Conservation (phyloP, 2,329 filamentous ascomycete genomes). For the Esteya vermicola region DNA sequence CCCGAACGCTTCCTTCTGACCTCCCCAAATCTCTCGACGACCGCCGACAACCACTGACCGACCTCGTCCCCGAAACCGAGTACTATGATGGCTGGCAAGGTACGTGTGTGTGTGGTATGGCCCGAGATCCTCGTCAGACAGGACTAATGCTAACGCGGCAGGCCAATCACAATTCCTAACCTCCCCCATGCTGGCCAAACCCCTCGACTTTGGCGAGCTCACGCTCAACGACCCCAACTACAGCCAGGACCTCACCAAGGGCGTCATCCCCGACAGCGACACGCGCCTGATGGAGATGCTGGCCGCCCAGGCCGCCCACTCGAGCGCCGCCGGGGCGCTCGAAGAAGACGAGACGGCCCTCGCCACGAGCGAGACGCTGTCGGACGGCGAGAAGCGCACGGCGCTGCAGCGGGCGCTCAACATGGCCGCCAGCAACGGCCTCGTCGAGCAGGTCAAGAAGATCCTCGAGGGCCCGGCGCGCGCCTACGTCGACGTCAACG, state of each 20-base stretch:
- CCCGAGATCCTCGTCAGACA: no score
- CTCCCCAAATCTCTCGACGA: slow-evolving; percentile 88
- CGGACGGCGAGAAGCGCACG: slow-evolving; percentile 62
- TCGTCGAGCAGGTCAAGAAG: slow-evolving; percentile 64
- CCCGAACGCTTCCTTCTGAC: slow-evolving; percentile 57
- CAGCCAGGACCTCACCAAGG: slow-evolving; percentile 48
- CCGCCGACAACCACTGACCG: slow-evolving; percentile 51
- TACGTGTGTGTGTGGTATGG: no score
- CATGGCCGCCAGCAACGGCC: slow-evolving; percentile 94
- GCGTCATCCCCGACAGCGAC: slow-evolving; percentile 57
- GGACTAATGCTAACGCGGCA: no score
- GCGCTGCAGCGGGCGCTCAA: slow-evolving; percentile 78
- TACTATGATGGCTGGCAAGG: slow-evolving; percentile 99
- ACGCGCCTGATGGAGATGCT: slow-evolving; percentile 89
- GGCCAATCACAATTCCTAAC: slow-evolving; percentile 94
- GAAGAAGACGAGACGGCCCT: slow-evolving; percentile 72
- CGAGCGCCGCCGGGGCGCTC: slow-evolving; percentile 49
- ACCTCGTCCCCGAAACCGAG: slow-evolving; percentile 71
- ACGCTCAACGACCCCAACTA: slow-evolving; percentile 66
- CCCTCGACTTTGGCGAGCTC: slow-evolving; percentile 68
- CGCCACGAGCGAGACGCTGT: slow-evolving; percentile 57
- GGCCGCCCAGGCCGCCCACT: slow-evolving; percentile 79
- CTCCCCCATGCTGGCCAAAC: slow-evolving; percentile 69
- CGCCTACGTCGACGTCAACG: slow-evolving; percentile 69
- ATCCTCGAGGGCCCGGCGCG: slow-evolving; percentile 63